Evolutionary conservation across 805 yeast species (phyloP).

Genomic region (Myxozyma neotropica): DNA sequence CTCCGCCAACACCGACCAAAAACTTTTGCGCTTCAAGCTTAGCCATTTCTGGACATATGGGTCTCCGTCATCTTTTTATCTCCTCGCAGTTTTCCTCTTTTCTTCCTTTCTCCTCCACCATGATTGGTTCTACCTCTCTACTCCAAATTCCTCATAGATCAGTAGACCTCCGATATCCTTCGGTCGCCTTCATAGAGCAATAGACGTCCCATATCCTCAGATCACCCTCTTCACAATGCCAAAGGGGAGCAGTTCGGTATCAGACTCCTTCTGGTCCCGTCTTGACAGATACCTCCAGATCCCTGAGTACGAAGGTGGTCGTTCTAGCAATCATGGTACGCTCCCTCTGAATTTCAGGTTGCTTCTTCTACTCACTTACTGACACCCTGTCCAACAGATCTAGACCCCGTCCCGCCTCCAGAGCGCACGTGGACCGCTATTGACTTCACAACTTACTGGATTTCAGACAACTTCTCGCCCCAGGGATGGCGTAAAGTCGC

Average conservation of each 20-base stretch:
- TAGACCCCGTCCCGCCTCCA: slow-evolving; percentile 29
- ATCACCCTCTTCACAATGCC: no score
- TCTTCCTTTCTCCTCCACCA: no score
- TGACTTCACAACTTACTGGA: slow-evolving; percentile 42
- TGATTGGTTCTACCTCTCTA: no score
- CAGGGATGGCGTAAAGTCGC: slow-evolving; percentile 27
- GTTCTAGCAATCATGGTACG: slow-evolving; percentile 24
- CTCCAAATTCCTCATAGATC: no score
- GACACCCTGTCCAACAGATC: slow-evolving; percentile 13
- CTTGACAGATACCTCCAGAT: slow-evolving; percentile 2
- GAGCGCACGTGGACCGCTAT: slow-evolving; percentile 50
- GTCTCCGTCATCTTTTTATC: no score
- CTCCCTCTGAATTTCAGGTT: neutral
- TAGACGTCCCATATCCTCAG: no score
- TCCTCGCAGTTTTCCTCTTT: no score
- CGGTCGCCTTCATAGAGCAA: no score
- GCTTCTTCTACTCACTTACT: neutral
- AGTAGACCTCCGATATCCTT: no score
- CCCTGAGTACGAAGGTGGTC: slow-evolving; percentile 2
- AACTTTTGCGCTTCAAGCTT: no score
- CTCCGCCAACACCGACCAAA: no score
- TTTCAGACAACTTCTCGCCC: slow-evolving; percentile 19
- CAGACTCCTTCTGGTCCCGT: neutral
- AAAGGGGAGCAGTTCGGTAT: neutral
- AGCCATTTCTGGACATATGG: no score